Evolutionary conservation across 768 basidiomycete species (phyloP).

Genomic region (Mycena maculata): DNA sequence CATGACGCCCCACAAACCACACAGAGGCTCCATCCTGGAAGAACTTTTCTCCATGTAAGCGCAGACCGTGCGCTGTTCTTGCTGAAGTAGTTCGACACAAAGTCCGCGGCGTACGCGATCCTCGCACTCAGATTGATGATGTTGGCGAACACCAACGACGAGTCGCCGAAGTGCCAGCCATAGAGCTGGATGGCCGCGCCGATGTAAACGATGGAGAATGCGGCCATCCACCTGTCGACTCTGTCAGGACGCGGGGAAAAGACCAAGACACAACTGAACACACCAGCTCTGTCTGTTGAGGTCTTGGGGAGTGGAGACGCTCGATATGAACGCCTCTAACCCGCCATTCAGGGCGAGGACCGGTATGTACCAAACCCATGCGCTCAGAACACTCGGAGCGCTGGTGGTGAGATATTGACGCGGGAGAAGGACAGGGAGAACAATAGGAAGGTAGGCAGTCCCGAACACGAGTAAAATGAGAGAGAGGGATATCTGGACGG

Average conservation of each 20-base stretch:
- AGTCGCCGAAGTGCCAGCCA: constrained; percentile 66
- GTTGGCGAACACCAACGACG: constrained; percentile 82
- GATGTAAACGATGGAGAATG: constrained; percentile 78
- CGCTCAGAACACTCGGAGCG: constrained; percentile 79
- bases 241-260: constrained; percentile 2
- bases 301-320: constrained; percentile 75
- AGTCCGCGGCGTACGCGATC: constrained; percentile 69
- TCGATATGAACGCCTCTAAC: constrained; percentile 90
- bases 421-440: constrained; percentile 79
- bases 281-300: constrained; percentile 76
- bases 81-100: constrained; percentile 61
- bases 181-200: constrained; percentile 60
- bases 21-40: constrained; percentile 42
- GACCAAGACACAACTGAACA: constrained; percentile 29
- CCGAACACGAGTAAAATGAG: constrained; percentile 81
- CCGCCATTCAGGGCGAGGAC: constrained; percentile 91
- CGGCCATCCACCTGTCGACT: constrained; percentile 75
- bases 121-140: constrained; percentile 72
- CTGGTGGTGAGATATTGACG: constrained; percentile 77
- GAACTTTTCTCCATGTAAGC: constrained; percentile 39
- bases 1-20: constrained; percentile 40
- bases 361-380: constrained; percentile 92
- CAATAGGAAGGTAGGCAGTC: constrained; percentile 77
- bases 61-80: constrained; percentile 25
- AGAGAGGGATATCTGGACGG: constrained; percentile 73